Evolutionary conservation across 2,329 filamentous ascomycete genomes (phyloP).

Genomic region (Alternaria tenuissima): DNA sequence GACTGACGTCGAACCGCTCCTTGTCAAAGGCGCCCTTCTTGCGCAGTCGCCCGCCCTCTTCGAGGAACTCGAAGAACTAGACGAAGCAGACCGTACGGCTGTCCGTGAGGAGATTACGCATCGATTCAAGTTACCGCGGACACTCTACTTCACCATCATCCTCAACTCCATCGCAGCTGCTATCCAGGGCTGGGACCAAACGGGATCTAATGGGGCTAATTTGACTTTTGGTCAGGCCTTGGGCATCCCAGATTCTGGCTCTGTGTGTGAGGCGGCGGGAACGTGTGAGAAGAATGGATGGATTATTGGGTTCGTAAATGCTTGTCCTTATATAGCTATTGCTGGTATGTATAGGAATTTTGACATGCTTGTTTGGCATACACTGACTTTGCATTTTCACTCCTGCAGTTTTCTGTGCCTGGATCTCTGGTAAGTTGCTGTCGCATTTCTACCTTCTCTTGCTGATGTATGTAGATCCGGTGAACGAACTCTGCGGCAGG

Average conservation of each 20-base stretch:
- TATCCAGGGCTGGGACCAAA: slow-evolving; percentile 73
- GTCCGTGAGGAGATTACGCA: slow-evolving; percentile 69
- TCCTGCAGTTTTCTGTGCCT: slow-evolving; percentile 28
- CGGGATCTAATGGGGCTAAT: slow-evolving; percentile 61
- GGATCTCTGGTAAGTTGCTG: slow-evolving; percentile 24
- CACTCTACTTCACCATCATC: slow-evolving; percentile 71
- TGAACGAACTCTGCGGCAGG: slow-evolving; percentile 43
- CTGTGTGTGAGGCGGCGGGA: slow-evolving; percentile 30
- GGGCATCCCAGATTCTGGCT: slow-evolving; percentile 39
- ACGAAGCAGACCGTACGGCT: slow-evolving; percentile 66
- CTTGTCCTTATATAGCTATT: slow-evolving; percentile 44
- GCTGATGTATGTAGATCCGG: slow-evolving; percentile 23
- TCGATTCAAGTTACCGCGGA: slow-evolving; percentile 66
- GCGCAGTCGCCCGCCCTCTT: slow-evolving; percentile 73
- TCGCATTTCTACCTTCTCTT: not conserved
- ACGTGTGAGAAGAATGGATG: slow-evolving; percentile 44
- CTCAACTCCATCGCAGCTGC: slow-evolving; percentile 74
- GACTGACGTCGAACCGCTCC: slow-evolving; percentile 63
- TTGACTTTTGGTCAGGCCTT: slow-evolving; percentile 62
- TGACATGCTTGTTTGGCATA: not conserved
- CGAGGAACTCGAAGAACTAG: slow-evolving; percentile 69
- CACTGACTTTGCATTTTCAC: not conserved
- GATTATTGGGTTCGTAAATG: slow-evolving; percentile 46
- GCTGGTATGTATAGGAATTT: slow-evolving; percentile 1
- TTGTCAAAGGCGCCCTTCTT: slow-evolving; percentile 68